Conservation (phyloP, 176 grass and related monocot genomes). For the Coix lacrymajobi region DNA sequence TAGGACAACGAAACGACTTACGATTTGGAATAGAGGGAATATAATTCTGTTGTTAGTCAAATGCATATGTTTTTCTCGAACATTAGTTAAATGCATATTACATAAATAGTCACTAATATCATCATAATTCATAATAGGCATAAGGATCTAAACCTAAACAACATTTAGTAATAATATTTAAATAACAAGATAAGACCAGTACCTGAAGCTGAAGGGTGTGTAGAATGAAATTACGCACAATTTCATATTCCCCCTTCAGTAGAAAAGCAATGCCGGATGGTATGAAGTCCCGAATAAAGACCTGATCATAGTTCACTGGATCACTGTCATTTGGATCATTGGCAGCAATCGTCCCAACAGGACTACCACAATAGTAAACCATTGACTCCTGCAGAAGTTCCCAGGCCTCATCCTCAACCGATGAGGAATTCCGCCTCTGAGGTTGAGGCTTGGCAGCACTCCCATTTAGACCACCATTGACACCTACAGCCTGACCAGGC, state of each 20-base stretch:
- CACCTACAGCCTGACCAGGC: conserved; percentile 30
- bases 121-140: neutral
- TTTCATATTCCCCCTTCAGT: conserved; percentile 85
- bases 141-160: neutral
- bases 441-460: conserved; percentile 6
- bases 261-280: conserved; percentile 85
- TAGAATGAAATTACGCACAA: conserved; percentile 83
- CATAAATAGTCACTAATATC: neutral
- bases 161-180: neutral
- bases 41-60: neutral
- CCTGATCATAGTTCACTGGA: conserved; percentile 78
- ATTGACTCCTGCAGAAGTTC: conserved; percentile 59
- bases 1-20: neutral
- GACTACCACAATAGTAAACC: conserved; percentile 80
- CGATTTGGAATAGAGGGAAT: neutral
- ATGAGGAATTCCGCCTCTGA: conserved; percentile 29
- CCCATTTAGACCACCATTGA: conserved; percentile 38
- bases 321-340: conserved; percentile 78
- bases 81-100: conserved; percentile 1
- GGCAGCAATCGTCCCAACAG: conserved; percentile 85
- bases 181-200: neutral
- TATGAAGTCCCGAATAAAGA: conserved; percentile 90
- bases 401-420: conserved; percentile 78
- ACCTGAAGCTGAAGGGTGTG: conserved; percentile 97
- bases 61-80: neutral